Evolutionary conservation across 345 rosid genomes (phyloP), one percentile per base, ranked within the genome.

Genomic region (Rhodamnia argentea): DNA sequence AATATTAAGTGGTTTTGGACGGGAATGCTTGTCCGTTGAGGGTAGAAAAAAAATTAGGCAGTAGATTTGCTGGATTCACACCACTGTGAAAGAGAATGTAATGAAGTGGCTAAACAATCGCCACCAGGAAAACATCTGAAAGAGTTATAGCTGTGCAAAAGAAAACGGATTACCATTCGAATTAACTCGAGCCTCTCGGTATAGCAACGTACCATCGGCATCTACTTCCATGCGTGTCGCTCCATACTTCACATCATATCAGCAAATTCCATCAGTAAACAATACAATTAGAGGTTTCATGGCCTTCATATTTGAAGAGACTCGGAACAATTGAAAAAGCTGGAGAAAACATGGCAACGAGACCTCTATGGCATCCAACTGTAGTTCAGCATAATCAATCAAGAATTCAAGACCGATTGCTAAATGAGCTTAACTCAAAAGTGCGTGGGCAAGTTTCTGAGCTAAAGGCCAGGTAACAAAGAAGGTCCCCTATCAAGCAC

Each of bases 151-250:
- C 16, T 47, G 27, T 27, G 81, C 42, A 44, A 18, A 44, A 26
- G 8, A 59, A 62, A 76, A 62, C 51, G 20, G 29, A n/a, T 74
- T 89, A 95, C 99, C 92, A 82, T 92, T 94, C 12, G 90, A 84
- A 88, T 88, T 92, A 56, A 32, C 86, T 87, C 93, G 97, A 84
- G 94, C 90, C 88, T 87, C 90, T 29, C 98, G 99, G 85, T 92
- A 93, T 7, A 96, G 89, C 57, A 96, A 85, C 56, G 99, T 90
- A 24, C 99, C 99, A 87, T 94, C 98, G 70, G 87, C 88, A 89
- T 94, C 96, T 42, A 97, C 99, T 91, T 94, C 95, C 92, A 92
- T 98, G n/a, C n/a, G n/a, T n/a, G n/a, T n/a, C n/a, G n/a, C n/a
- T n/a, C n/a, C n/a, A n/a, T n/a, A n/a, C n/a, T 96, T 87, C 57